Evolutionary conservation across 2,329 filamentous ascomycete genomes (phyloP).

Genomic region (Aureobasidium lini): DNA sequence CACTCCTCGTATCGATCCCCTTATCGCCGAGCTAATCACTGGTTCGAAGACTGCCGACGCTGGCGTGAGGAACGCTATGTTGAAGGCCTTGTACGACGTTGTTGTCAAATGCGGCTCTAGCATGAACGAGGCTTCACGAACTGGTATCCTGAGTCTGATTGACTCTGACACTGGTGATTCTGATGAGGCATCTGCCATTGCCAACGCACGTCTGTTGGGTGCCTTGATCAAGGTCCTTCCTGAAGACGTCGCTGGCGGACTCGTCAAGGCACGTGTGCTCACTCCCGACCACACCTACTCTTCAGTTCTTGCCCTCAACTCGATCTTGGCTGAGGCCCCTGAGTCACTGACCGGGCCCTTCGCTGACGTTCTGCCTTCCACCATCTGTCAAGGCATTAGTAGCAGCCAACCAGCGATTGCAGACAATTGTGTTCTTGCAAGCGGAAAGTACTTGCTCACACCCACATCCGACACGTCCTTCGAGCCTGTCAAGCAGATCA

Average conservation of each 20-base stretch:
- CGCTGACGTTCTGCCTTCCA: conserved; percentile 64
- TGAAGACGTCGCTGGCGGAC: conserved; percentile 54
- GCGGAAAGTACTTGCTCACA: conserved; percentile 79
- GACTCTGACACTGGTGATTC: conserved; percentile 72
- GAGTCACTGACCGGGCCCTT: conserved; percentile 60
- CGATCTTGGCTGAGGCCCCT: conserved; percentile 75
- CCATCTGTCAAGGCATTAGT: conserved; percentile 71
- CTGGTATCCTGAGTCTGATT: conserved; percentile 80
- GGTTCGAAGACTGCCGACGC: conserved; percentile 83
- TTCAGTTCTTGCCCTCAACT: conserved; percentile 81
- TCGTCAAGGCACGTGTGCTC: conserved; percentile 69
- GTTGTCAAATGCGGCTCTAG: conserved; percentile 89
- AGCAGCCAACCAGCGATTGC: conserved; percentile 68
- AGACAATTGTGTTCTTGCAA: conserved; percentile 81
- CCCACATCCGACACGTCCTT: conserved; percentile 59
- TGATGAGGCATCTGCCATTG: conserved; percentile 69
- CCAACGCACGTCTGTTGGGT: conserved; percentile 82
- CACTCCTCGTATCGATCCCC: conserved; percentile 87
- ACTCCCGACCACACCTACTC: conserved; percentile 66
- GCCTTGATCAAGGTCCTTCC: conserved; percentile 83
- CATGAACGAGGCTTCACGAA: conserved; percentile 86
- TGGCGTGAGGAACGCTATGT: conserved; percentile 90
- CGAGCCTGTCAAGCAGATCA: conserved; percentile 70
- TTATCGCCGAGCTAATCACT: conserved; percentile 88
- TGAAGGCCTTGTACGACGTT: conserved; percentile 93